Conservation (phyloP, 768 basidiomycete species). For the Boletus rubescentipes region DNA sequence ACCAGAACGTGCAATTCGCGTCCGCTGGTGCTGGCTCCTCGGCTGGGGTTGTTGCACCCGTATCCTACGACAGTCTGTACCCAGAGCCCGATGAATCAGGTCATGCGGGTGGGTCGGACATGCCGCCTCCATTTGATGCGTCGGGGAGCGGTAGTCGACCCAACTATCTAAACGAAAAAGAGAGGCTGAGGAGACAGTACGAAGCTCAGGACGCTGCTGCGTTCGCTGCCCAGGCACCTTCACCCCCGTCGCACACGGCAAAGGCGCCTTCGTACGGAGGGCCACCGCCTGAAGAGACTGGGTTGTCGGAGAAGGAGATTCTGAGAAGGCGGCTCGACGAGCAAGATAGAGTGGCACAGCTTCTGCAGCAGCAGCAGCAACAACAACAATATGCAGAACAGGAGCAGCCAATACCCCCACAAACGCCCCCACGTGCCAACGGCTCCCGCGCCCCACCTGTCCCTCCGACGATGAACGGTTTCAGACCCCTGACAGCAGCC, state of each 20-base stretch:
- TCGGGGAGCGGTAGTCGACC: slow-evolving; percentile 37
- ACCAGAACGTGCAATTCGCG: slow-evolving; percentile 40
- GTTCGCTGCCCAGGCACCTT: slow-evolving; percentile 23
- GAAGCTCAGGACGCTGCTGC: slow-evolving; percentile 67
- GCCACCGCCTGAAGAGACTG: slow-evolving; percentile 24
- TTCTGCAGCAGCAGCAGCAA: slow-evolving; percentile 15
- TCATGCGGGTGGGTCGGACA: slow-evolving; percentile 29
- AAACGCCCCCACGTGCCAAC: slow-evolving; percentile 29
- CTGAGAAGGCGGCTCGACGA: slow-evolving; percentile 56
- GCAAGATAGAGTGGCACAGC: slow-evolving; percentile 45
- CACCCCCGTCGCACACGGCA: slow-evolving; percentile 19
- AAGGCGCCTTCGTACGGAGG: slow-evolving; percentile 24
- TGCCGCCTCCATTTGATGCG: slow-evolving; percentile 56
- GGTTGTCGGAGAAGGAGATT: slow-evolving; percentile 54
- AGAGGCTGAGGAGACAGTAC: slow-evolving; percentile 58
- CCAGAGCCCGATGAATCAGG: slow-evolving; percentile 36
- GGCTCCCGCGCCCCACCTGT: slow-evolving; percentile 31
- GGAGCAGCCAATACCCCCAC: slow-evolving; percentile 9
- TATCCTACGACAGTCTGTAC: slow-evolving; percentile 64
- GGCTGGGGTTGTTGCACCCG: slow-evolving; percentile 38
- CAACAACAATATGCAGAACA: slow-evolving; percentile 12
- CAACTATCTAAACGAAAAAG: slow-evolving; percentile 60
- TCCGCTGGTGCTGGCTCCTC: slow-evolving; percentile 16
- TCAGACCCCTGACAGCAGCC: slow-evolving; percentile 56
- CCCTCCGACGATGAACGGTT: slow-evolving; percentile 25